Evolutionary conservation across 2,329 filamentous ascomycete genomes (phyloP).

Genomic region (Thermoascus crustaceus): DNA sequence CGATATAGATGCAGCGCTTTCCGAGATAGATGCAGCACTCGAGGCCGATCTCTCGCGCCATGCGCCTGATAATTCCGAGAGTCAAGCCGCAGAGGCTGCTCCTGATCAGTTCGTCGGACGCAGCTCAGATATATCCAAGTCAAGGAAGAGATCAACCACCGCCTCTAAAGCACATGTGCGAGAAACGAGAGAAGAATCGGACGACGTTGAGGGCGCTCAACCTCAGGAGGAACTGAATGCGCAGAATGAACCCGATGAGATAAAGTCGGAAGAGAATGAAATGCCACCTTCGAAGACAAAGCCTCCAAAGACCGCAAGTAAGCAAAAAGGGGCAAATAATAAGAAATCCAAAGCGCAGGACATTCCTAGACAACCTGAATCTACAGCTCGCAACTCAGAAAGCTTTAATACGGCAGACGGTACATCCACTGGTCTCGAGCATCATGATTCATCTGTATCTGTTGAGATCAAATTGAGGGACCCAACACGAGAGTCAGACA

Average conservation of each 20-base stretch:
- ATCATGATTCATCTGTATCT: constrained; percentile 22
- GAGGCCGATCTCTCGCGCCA: constrained; percentile 56
- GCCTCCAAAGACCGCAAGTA: constrained; percentile 10
- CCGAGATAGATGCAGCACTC: constrained; percentile 42
- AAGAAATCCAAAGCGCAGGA: constrained; percentile 17
- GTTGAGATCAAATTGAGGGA: constrained; percentile 22
- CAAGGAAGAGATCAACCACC: constrained; percentile 22
- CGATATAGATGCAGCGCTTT: constrained; percentile 52
- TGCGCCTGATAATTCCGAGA: constrained; percentile 48
- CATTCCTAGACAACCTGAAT: constrained; percentile 1
- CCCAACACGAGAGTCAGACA: constrained; percentile 24
- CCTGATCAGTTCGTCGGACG: too few relatives aligned
- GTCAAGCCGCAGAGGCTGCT: constrained; percentile 17
- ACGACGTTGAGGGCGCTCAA: constrained; percentile 8
- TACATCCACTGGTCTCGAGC: constrained; percentile 9
- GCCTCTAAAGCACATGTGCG: constrained; percentile 6
- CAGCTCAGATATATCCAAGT: constrained; percentile 20
- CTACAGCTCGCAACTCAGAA: constrained; percentile 2
- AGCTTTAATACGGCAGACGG: neutral
- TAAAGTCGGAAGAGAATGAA: constrained; percentile 9
- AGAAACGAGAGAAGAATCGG: constrained; percentile 7
- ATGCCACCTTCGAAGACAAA: constrained; percentile 13
- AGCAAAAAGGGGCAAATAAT: constrained; percentile 17
- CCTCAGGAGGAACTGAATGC: too few relatives aligned
- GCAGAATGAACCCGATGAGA: constrained; percentile 7